These are phyloP conservation scores for Neurospora crassa DNA, from an alignment of 2,329 filamentous ascomycete species.

Conservation along the genomic window DNA sequence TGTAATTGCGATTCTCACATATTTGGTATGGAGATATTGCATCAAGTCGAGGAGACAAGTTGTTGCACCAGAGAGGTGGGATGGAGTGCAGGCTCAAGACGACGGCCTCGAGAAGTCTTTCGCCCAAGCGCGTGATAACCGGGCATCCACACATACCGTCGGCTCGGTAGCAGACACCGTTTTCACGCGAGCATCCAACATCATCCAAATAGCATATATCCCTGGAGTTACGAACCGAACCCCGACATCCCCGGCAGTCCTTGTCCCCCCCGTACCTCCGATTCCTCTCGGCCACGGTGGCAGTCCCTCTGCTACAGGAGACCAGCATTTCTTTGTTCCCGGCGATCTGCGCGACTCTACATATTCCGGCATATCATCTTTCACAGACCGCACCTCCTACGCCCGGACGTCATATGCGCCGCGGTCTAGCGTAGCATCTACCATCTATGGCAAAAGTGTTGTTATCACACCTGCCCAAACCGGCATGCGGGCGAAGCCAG, in stretches of 20 bases:
- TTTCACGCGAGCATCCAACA: conserved; percentile 90
- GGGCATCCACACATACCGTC: conserved; percentile 76
- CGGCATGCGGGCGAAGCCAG: conserved; percentile 78
- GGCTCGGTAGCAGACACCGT: conserved; percentile 92
- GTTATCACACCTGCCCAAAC: conserved; percentile 80
- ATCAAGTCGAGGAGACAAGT: conserved; percentile 70
- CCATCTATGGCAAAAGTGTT: conserved; percentile 86
- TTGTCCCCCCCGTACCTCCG: conserved; percentile 88
- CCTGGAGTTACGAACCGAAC: conserved; percentile 93
- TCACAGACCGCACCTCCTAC: conserved; percentile 51
- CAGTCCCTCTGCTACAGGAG: conserved; percentile 50
- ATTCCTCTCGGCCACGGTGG: conserved; percentile 60
- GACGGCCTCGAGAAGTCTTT: conserved; percentile 42
- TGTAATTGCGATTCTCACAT: conserved; percentile 65
- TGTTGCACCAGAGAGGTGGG: conserved; percentile 41
- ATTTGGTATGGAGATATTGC: conserved; percentile 79
- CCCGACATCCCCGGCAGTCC: conserved; percentile 70
- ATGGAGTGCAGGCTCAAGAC: conserved; percentile 44
- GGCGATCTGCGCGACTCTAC: conserved; percentile 85
- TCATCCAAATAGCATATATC: conserved; percentile 99
- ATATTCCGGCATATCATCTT: conserved; percentile 66
- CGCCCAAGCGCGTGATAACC: conserved; percentile 45
- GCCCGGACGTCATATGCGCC: conserved; percentile 49
- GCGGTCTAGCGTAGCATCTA: conserved; percentile 75
- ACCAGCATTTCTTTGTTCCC: conserved; percentile 90